Percentiles rank a stretch among this genome's conserved stretches.
Conservation (phyloP, 106 monocot species). For the Cymbidium sinense region DNA sequence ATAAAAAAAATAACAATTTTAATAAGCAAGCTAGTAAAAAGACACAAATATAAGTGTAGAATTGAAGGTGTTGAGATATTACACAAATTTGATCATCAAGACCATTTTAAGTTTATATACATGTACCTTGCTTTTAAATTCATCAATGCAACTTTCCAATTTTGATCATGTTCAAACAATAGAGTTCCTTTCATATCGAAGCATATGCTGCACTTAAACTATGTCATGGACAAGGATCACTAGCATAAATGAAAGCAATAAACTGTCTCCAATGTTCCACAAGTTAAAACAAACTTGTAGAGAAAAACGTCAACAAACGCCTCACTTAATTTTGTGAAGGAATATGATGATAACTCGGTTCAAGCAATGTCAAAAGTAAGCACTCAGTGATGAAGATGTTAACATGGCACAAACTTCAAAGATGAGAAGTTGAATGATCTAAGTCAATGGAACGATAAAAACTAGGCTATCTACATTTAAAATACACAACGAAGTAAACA, state of each 20-base stretch:
- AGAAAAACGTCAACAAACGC: not conserved
- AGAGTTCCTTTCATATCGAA: conserved; percentile 91
- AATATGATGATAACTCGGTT: not conserved
- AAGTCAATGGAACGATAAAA: too few species aligned
- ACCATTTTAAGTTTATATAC: not conserved
- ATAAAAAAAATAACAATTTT: not conserved
- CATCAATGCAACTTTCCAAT: too few species aligned
- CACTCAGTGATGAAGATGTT: not conserved
- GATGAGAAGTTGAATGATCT: not conserved
- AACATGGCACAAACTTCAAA: not conserved
- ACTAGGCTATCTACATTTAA: not conserved
- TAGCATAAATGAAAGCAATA: too few species aligned
- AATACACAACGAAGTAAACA: not conserved
- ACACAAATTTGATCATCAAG: too few species aligned
- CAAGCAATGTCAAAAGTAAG: not conserved
- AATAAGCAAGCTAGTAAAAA: not conserved
- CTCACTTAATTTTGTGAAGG: not conserved
- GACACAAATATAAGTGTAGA: not conserved
- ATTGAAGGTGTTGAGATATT: not conserved
- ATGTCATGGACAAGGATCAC: not conserved
- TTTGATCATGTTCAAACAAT: too few species aligned
- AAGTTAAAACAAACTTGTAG: too few species aligned
- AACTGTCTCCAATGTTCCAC: too few species aligned
- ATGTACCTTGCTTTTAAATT: conserved; percentile 93
- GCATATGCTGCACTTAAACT: conserved; percentile 73